Base-by-base conservation (phyloP, 2,329 filamentous ascomycete species). In the Fusarium xyrophilum region DNA sequence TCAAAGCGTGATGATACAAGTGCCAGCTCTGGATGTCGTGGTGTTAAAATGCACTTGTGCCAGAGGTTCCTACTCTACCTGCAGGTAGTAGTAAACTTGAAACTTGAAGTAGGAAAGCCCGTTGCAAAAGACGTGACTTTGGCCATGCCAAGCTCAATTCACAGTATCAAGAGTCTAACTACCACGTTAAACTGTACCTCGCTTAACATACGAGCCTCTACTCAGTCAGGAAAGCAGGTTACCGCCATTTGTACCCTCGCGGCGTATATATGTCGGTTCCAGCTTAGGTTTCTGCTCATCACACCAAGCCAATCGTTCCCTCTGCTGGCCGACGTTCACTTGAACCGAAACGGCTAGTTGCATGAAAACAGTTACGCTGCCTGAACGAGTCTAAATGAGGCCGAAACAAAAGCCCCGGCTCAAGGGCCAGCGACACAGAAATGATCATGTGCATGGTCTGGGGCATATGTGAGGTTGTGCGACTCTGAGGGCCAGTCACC, bases 401-500 rank as follows among this genome's bases (percentile, higher is more conserved):
- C 57, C 54, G 63, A 67, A 69, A 67, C 67, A 63, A 52, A 67
- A 35, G 40, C 32, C 50, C 67, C 35, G 47, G 36, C 32, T 44
- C 36, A 52, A 43, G 33, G 42, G 32, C 40, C 27, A 43, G 30
- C 48, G 28, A 36, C 36, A 52, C 53, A 63, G 39, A 36, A 44
- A 60, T 33, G 57, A 33, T 44, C 38, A 67, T 60, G 35, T 40
- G 57, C 33, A 56, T 59, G 47, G 36, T 36, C 43, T 61, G 32
- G 51, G 55, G 42, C 38, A 55, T 43, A 46, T 40, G n/a, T 39
- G 51, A 58, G 36, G 39, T 46, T 59, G 65, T 65, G 54, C 43
- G 32, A 50, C 63, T 52, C 33, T 23, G 27, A 25, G 38, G 32
- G 35, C 27, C 54, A 69, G 53, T 67, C 28, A 60, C 42, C 40